Percentiles rank a stretch among this genome's conserved stretches.
Conservation (phyloP, 352 stramenopile species). For the Hyaloperonospora brassicae region DNA sequence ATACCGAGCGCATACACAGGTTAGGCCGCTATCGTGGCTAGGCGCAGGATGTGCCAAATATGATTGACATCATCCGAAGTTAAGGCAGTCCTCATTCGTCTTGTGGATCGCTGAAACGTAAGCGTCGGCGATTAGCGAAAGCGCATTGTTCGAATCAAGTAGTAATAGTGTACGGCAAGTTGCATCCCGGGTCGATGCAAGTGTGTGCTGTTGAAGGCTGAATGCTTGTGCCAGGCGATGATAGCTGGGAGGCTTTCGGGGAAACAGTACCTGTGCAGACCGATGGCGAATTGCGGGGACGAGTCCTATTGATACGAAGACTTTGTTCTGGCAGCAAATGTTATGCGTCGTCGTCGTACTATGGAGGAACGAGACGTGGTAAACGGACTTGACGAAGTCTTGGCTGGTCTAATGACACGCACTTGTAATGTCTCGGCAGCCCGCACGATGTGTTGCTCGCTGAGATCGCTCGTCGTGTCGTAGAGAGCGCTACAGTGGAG, state of each 20-base stretch:
- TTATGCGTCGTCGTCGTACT: constrained; percentile 77
- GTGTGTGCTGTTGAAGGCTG: constrained; percentile 74
- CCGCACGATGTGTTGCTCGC: constrained; percentile 59
- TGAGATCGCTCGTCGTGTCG: constrained; percentile 63
- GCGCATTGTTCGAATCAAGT: too few species aligned
- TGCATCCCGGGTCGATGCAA: constrained; percentile 93
- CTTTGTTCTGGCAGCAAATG: constrained; percentile 75
- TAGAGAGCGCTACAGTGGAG: constrained; percentile 24
- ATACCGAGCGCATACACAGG: constrained; percentile 94
- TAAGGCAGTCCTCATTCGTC: constrained; percentile 60
- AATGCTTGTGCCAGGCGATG: constrained; percentile 66
- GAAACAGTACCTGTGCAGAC: constrained; percentile 83
- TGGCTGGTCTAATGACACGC: constrained; percentile 73
- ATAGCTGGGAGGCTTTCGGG: constrained; percentile 53
- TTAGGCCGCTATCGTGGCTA: constrained; percentile 88
- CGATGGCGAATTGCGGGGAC: constrained; percentile 92
- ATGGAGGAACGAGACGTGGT: constrained; percentile 75
- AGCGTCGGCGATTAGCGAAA: too few species aligned
- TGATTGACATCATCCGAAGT: constrained; percentile 71
- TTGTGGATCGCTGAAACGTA: constrained; percentile 76
- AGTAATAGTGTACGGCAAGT: constrained; percentile 88
- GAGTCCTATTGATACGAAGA: constrained; percentile 63
- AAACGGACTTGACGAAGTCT: constrained; percentile 65
- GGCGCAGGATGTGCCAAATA: constrained; percentile 81
- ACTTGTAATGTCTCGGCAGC: constrained; percentile 61